Evolutionary conservation across 768 basidiomycete species (phyloP).

Genomic region (Podaxis rugospora): DNA sequence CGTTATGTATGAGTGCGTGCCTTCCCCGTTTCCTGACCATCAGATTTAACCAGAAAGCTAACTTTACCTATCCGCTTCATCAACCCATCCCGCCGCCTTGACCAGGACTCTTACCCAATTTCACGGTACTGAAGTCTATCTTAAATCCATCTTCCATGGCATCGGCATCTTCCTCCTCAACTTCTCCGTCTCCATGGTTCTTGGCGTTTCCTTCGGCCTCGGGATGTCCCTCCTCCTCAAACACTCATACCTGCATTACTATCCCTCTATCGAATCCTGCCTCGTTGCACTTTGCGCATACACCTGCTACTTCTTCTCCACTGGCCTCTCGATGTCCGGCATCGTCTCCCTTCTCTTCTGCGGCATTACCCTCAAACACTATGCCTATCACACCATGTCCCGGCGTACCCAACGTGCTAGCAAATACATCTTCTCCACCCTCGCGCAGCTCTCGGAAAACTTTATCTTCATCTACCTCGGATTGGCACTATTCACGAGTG

Average conservation of each 20-base stretch:
- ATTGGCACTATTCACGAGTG: constrained; percentile 89
- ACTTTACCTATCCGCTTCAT: not conserved
- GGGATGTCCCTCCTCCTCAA: constrained; percentile 90
- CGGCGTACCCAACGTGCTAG: constrained; percentile 88
- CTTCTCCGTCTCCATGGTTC: constrained; percentile 90
- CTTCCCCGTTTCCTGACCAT: not conserved
- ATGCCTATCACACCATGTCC: constrained; percentile 99
- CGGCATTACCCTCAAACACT: constrained; percentile 98
- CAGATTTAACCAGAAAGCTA: not conserved
- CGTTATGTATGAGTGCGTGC: constrained; percentile 98
- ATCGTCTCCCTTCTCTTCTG: constrained; percentile 98
- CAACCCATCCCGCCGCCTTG: no score
- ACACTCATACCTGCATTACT: constrained; percentile 82
- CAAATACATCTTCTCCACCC: constrained; percentile 92
- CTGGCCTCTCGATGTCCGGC: constrained; percentile 88
- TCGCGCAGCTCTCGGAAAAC: constrained; percentile 94
- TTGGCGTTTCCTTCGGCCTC: constrained; percentile 90
- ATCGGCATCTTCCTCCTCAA: constrained; percentile 97
- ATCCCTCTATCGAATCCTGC: constrained; percentile 96
- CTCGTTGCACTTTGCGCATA: constrained; percentile 93
- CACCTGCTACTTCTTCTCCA: constrained; percentile 99
- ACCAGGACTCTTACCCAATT: constrained; percentile 86
- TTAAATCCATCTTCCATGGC: constrained; percentile 90
- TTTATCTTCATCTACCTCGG: constrained; percentile 99
- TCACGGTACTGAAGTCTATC: constrained; percentile 81